Conservation (phyloP, 352 stramenopile genomes). For the Globisporangium megalacanthum region DNA sequence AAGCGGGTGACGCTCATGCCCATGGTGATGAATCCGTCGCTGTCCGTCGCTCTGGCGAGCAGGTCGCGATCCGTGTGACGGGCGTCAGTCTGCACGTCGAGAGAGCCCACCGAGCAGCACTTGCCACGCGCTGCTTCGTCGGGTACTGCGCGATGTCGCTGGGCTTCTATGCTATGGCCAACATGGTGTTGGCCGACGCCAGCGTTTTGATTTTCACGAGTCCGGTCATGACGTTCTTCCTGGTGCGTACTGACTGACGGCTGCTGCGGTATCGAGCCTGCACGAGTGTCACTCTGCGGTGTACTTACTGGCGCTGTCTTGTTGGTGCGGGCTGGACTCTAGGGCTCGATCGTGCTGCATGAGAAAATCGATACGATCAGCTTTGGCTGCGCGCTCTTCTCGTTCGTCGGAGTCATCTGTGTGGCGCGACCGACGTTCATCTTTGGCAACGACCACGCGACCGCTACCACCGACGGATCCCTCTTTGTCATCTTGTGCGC, state of each 20-base stretch:
- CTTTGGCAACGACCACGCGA: slow-evolving; percentile 39
- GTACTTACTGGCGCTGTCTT: not conserved
- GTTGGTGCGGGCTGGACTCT: not conserved
- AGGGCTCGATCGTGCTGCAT: slow-evolving; percentile 24
- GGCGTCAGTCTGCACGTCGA: slow-evolving; percentile 25
- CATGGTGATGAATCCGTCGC: no score
- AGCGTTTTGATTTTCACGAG: slow-evolving; percentile 62
- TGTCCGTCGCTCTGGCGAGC: no score
- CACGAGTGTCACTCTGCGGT: not conserved
- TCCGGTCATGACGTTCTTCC: slow-evolving; percentile 60
- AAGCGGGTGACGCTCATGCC: no score
- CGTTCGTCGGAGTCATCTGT: slow-evolving; percentile 34
- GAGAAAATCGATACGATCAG: slow-evolving; percentile 23
- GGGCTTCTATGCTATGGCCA: slow-evolving; percentile 61
- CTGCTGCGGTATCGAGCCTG: not conserved
- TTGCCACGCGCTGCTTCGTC: slow-evolving; percentile 34
- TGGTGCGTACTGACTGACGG: slow-evolving; percentile 20
- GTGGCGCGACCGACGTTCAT: slow-evolving; percentile 33
- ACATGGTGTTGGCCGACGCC: slow-evolving; percentile 69
- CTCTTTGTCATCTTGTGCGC: slow-evolving; percentile 46
- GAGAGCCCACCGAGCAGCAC: slow-evolving; percentile 24
- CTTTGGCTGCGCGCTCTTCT: slow-evolving; percentile 23
- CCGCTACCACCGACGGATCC: slow-evolving; percentile 32
- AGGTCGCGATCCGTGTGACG: slow-evolving; percentile 34
- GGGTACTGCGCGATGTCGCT: slow-evolving; percentile 52